Base-by-base conservation (phyloP, 345 rosid genomes). In the Kandelia obovata region DNA sequence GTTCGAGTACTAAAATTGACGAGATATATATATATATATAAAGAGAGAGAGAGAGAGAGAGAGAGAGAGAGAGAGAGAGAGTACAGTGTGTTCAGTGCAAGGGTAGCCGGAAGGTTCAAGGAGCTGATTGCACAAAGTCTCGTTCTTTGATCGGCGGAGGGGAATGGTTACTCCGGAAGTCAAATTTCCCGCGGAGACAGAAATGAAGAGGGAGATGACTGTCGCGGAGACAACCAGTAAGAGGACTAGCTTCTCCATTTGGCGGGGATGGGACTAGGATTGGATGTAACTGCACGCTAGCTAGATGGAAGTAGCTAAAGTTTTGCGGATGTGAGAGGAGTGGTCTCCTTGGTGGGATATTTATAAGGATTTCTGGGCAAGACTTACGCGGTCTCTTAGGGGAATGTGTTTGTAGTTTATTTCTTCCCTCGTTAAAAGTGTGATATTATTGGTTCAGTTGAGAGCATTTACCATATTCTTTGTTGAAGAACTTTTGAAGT, bases 31-130 rank as follows among this genome's bases (percentile, higher is more conserved):
- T 32, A 32, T 5, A 32, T 32, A 32, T 32, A 28, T 28, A 53
- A 10, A n/a, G 23, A 5, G 70, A 62, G 61, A 62, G 21, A 59
- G 46, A 35, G 74, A 58, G 68, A 20, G 43, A 27, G 32, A 30
- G 6, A 31, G 10, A 53, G 57, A n/a, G 23, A 5, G 70, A 62
- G 61, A 62, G 21, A 59, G 46, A 37, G 74, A 58, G 68, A 20
- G 43, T 88, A 88, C 98, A 46, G 84, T 83, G 89, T 88, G 82
- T 62, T 94, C 96, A 60, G 81, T 66, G 84, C 98, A 91, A 70
- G 87, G 78, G 66, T 89, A 91, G 62, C 96, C 96, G 64, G 85
- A 82, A 20, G 95, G 92, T 25, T 63, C 65, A 43, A 91, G 75
- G 73, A 94, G 84, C 39, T 78, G 86, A 63, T 74, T 70, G 74